A percentile compares a stretch with the other conserved stretches of the same genome.
Conservation (phyloP, 305 asterid species). For the Fraxinus latifolia region DNA sequence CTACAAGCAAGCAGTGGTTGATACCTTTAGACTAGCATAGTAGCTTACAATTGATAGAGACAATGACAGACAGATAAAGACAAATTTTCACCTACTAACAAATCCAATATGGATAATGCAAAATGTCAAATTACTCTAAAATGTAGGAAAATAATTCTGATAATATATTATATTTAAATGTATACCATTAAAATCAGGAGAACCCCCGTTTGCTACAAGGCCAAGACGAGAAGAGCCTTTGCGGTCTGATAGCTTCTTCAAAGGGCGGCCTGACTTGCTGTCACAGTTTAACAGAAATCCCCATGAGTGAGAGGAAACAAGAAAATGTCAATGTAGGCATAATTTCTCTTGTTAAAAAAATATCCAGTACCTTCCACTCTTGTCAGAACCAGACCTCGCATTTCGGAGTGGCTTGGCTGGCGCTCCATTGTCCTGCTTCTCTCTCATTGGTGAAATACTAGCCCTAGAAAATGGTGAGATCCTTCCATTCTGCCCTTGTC, state of each 20-base stretch:
- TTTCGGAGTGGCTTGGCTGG: constrained; percentile 67
- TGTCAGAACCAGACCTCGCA: constrained; percentile 65
- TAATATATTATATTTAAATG: constrained; percentile 18
- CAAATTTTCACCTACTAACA: constrained; percentile 9
- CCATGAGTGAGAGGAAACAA: constrained; percentile 23
- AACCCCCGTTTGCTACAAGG: constrained; percentile 59
- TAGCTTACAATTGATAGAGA: not conserved
- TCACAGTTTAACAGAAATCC: constrained; percentile 24
- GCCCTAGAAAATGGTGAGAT: constrained; percentile 73
- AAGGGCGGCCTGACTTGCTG: constrained; percentile 95
- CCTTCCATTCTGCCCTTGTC: constrained; percentile 93
- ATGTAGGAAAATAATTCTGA: not conserved
- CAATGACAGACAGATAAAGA: constrained; percentile 6
- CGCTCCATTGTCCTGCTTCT: constrained; percentile 60
- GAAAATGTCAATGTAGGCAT: not conserved
- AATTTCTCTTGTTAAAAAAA: constrained; percentile 22
- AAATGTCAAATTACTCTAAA: not conserved
- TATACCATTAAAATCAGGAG: constrained; percentile 87
- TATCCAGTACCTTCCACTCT: constrained; percentile 71
- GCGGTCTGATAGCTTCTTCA: constrained; percentile 82
- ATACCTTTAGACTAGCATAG: not conserved
- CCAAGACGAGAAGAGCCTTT: constrained; percentile 88
- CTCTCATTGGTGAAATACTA: constrained; percentile 76
- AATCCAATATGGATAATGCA: not conserved
- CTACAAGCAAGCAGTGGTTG: not conserved